Evolutionary conservation across 371 early-diverging fungal genomes (phyloP).

Genomic region (Amoeboaphelidium protococcarum): DNA sequence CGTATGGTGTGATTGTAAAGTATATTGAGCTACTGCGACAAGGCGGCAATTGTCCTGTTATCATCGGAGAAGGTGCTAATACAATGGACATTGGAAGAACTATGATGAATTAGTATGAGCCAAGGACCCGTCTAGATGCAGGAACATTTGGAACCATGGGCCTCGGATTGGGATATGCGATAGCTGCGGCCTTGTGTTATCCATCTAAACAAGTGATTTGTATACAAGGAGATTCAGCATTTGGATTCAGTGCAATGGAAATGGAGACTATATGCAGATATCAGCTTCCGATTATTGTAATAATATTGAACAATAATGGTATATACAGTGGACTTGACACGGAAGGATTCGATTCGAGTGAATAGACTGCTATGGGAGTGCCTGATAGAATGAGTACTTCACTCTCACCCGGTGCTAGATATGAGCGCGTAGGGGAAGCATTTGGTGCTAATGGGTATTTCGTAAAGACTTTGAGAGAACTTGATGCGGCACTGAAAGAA

Average conservation of each 20-base stretch:
- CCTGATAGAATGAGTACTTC: slow-evolving; percentile 27
- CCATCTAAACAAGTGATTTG: slow-evolving; percentile 26
- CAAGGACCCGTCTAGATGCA: slow-evolving; percentile 42
- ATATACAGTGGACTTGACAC: slow-evolving; percentile 39
- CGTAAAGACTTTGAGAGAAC: slow-evolving; percentile 25
- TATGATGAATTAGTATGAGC: slow-evolving; percentile 29
- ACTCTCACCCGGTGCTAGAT: slow-evolving; percentile 30
- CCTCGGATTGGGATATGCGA: slow-evolving; percentile 45
- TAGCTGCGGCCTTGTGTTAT: slow-evolving; percentile 34
- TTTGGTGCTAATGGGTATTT: slow-evolving; percentile 36
- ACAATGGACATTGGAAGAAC: slow-evolving; percentile 61
- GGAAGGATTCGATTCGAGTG: too few species aligned
- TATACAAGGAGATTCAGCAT: slow-evolving; percentile 47
- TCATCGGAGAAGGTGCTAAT: slow-evolving; percentile 52
- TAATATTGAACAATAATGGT: slow-evolving; percentile 55
- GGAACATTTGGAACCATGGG: slow-evolving; percentile 56
- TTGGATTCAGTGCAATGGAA: slow-evolving; percentile 60
- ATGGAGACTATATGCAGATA: slow-evolving; percentile 41
- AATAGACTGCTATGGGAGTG: not conserved
- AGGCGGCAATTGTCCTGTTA: slow-evolving; percentile 29
- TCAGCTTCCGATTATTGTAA: slow-evolving; percentile 28
- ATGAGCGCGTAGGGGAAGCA: slow-evolving; percentile 32
- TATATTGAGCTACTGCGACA: slow-evolving; percentile 36
- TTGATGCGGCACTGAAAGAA: slow-evolving; percentile 21
- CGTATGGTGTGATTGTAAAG: too few species aligned